Conservation (phyloP, 345 rosid species). For the Eucalyptus regnans region DNA sequence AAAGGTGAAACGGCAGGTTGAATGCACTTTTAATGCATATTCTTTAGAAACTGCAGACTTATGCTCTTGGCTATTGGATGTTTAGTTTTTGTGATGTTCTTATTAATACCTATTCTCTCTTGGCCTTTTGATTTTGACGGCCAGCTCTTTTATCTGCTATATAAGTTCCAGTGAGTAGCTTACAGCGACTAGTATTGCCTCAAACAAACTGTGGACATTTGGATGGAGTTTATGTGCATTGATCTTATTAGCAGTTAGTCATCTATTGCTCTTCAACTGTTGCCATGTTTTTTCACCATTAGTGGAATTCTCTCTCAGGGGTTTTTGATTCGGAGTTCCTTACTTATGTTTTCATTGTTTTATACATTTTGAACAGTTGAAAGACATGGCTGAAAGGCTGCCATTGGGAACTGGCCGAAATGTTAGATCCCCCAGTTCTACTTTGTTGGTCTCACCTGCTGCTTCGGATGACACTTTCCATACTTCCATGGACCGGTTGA, state of each 20-base stretch:
- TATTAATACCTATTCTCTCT: not conserved
- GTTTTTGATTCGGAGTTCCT: not conserved
- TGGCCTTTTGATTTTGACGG: not conserved
- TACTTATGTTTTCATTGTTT: not conserved
- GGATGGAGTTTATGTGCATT: not conserved
- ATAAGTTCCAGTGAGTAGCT: not conserved
- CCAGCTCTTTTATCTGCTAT: not conserved
- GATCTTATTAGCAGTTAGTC: not conserved
- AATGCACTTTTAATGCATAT: not conserved
- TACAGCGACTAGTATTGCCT: not conserved
- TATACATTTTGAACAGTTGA: conserved; percentile 10
- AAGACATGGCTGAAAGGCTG: conserved; percentile 85
- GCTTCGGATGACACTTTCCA: conserved; percentile 26
- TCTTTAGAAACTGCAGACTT: not conserved
- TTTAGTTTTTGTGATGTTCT: not conserved
- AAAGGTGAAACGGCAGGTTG: not conserved
- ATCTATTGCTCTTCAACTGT: not conserved
- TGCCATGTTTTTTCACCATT: not conserved
- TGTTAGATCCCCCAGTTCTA: conserved; percentile 32
- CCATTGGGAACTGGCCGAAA: conserved; percentile 47
- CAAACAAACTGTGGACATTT: not conserved
- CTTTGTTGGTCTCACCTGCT: conserved; percentile 56
- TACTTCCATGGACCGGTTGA: conserved; percentile 31
- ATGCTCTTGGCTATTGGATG: not conserved
- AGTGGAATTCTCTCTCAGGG: not conserved